Base-by-base conservation (phyloP, 495 filamentous ascomycete genomes). In the Chaetomidium leptoderma region DNA sequence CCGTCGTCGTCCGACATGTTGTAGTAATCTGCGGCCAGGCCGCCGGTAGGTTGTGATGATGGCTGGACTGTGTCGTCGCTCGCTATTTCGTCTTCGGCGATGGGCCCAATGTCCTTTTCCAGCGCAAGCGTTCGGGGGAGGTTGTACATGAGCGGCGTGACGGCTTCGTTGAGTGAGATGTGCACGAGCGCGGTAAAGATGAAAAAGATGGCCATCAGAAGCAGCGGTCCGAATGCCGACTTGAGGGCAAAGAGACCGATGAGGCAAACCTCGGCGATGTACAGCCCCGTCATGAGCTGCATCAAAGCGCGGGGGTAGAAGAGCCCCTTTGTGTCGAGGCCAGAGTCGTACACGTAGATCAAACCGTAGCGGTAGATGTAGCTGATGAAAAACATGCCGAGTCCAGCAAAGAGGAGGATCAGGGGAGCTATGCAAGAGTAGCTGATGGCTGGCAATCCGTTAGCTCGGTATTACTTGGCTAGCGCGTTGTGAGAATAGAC, bases 361-460 rank as follows among this genome's bases (percentile, higher is more conserved):
- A 96, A 66, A 66, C 91, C 90, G 77, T 96, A 96, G 9, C 88
- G 84, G 75, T 90, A 95, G 40, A 90, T 87, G 53, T 89, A 78
- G 69, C 91, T 91, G 70, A 92, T 84, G 57, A 95, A 79, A 45
- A 80, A 83, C 58, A 96, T 76, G 23, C 89, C 91, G 33, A 91
- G 74, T 9, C 83, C 82, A 7, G 86, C 86, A 65, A 96, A 95
- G 13, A 84, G 83, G n/a, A 96, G 75, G 47, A 96, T 85, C n/a
- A 96, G 72, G 0, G 91, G 91, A 4, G 92, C 89, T 65, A 96
- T 93, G 70, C 88, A 88, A 9, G 91, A 89, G 66, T 96, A 96
- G 54, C 84, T 84, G 62, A 96, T 85, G 27, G 86, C 87, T 78
- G 61, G 24, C 40, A 30, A 21, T 8, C 33, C 4, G 40, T 55